Conservation (phyloP, 768 basidiomycete species). For the Favolaschia claudopus region DNA sequence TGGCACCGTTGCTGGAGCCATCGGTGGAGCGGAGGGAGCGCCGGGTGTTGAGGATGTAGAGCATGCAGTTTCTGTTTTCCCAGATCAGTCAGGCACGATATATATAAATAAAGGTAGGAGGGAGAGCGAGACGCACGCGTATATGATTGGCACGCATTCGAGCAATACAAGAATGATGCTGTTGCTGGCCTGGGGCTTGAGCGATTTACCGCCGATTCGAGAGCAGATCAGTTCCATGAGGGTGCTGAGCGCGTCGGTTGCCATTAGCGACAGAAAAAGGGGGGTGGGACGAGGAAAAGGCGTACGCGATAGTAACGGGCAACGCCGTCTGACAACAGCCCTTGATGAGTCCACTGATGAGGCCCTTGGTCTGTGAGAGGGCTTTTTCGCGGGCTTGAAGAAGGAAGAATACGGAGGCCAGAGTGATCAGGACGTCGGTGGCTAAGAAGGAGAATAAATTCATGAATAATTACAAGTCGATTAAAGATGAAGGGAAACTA, state of each 20-base stretch:
- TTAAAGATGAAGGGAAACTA: neutral
- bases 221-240: conserved; percentile 1
- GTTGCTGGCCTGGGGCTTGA: conserved; percentile 1
- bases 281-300: neutral
- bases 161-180: neutral
- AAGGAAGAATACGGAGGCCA: neutral
- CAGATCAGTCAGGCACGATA: neutral
- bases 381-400: neutral
- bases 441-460: neutral
- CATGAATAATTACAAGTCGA: too few relatives aligned
- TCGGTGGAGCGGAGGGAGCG: too few relatives aligned
- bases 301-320: neutral
- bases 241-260: too few relatives aligned
- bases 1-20: too few relatives aligned
- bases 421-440: conserved; percentile 12
- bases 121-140: neutral
- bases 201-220: neutral
- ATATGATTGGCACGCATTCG: neutral
- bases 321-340: neutral
- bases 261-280: too few relatives aligned
- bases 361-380: neutral
- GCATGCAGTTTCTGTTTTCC: conserved; percentile 6
- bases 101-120: neutral
- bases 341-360: neutral
- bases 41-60: too few relatives aligned